Evolutionary conservation across 2,329 filamentous ascomycete species (phyloP).

Genomic region (Dactylonectria estremocensis): DNA sequence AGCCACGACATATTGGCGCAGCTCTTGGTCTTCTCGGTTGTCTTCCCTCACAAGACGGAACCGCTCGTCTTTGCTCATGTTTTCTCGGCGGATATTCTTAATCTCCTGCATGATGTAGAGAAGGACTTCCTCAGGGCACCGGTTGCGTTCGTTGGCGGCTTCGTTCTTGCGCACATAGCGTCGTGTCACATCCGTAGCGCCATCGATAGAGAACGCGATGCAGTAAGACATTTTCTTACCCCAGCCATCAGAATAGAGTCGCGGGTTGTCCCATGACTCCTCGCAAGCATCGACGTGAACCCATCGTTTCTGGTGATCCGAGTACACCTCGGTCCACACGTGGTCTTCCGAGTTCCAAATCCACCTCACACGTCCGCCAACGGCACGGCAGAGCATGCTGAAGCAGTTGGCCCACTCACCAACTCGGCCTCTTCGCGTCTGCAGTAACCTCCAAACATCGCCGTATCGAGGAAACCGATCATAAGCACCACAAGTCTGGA

Average conservation of each 20-base stretch:
- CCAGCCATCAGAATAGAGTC: conserved; percentile 95
- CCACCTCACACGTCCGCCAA: conserved; percentile 94
- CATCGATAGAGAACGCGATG: conserved; percentile 95
- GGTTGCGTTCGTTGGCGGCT: conserved; percentile 81
- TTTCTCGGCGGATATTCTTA: conserved; percentile 84
- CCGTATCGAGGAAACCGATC: conserved; percentile 96
- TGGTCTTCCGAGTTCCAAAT: conserved; percentile 99
- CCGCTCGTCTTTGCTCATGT: conserved; percentile 88
- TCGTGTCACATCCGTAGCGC: conserved; percentile 76
- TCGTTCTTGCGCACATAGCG: conserved; percentile 81
- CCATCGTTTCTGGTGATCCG: conserved; percentile 93
- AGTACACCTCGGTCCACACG: conserved; percentile 98
- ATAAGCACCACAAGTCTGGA: conserved; percentile 79
- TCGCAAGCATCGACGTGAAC: conserved; percentile 97
- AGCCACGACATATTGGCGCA: conserved; percentile 81
- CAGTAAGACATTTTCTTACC: conserved; percentile 97
- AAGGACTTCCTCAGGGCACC: conserved; percentile 90
- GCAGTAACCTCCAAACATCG: conserved; percentile 92
- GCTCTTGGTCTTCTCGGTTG: conserved; percentile 80
- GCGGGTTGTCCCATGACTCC: conserved; percentile 94
- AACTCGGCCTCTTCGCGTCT: conserved; percentile 87
- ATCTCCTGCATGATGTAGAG: conserved; percentile 95
- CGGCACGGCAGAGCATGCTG: conserved; percentile 95
- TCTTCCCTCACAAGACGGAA: conserved; percentile 88
- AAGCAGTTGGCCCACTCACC: conserved; percentile 99